phyloP scores from a whole-genome alignment of 805 yeast species.

The Clavispora phyllophila region DNA sequence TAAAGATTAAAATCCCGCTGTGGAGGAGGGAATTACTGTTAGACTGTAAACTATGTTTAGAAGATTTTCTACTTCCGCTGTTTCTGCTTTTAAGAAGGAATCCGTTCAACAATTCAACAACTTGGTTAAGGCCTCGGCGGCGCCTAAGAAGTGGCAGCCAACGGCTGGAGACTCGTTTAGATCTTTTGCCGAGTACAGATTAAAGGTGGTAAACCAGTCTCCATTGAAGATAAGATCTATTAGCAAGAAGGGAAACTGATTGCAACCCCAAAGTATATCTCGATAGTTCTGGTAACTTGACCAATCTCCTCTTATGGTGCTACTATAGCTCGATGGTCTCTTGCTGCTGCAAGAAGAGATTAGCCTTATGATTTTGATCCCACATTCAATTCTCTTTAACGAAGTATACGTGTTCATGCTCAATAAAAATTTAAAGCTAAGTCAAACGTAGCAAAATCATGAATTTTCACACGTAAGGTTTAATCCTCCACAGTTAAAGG shows the following conservation, averaged over 20 bases:
- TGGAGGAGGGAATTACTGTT: background rate
- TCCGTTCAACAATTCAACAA: conserved; percentile 22
- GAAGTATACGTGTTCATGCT: background rate
- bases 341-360: background rate
- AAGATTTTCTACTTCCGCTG: conserved; percentile 19
- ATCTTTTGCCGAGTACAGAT: conserved; percentile 41
- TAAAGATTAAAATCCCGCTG: background rate
- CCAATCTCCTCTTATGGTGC: background rate
- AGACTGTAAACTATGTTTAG: conserved; percentile 14
- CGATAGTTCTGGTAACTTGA: background rate
- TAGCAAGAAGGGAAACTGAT: conserved; percentile 6
- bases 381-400: background rate
- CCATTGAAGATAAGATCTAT: conserved; percentile 30
- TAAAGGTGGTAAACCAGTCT: conserved; percentile 36
- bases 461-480: no score
- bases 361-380: background rate
- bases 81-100: conserved; percentile 25
- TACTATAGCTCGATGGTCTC: background rate
- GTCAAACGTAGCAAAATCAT: background rate
- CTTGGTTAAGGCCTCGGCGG: conserved; percentile 17
- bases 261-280: background rate
- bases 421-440: background rate
- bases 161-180: conserved; percentile 36
- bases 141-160: conserved; percentile 31
- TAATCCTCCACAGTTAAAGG: no score